Base-by-base conservation (phyloP, 352 stramenopile genomes). In the Phytophthora lateralis region DNA sequence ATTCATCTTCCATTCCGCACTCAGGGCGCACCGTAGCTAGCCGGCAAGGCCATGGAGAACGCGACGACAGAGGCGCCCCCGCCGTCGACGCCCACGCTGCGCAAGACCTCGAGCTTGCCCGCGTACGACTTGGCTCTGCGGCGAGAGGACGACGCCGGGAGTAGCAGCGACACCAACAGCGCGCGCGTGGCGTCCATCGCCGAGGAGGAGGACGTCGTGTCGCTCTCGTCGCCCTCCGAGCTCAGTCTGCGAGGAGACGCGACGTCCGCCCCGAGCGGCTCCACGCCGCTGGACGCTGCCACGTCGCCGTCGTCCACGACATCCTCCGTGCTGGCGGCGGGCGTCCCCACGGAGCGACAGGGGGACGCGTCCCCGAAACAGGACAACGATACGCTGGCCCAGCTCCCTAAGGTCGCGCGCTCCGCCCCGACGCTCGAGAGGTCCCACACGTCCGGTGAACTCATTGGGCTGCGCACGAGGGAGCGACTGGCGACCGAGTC, bases 381-480 rank as follows among this genome's bases (percentile, higher is more conserved):
- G 30, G 32, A 72, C 43, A 67, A 68, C 20, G 52, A 73, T 11
- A 54, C 42, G 6, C 46, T 72, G 18, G 26, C 60, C 5, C 60
- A 51, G 35, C 37, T 69, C 24, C 45, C 32, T 15, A 54, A 49
- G 35, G 32, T 59, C 18, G 21, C 24, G 56, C 73, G 75, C 35
- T 65, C 68, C 6, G 63, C 68, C 11, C 84, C 81, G 0, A 76
- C 78, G 48, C 57, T 93, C 6, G 84, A 93, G 57, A 70, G 84
- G 6, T 88, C 84, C 30, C 80, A 86, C 58, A 93, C 84, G 37
- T 87, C 80, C 18, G 82, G 78, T 24, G 84, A 93, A 51, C 68
- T 93, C 30, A 81, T 91, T 38, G 81, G 71, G 8, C 66, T 85
- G n/a, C 75, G 75, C 20, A 62, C 74, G 14, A 75, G 73, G 11